Base-by-base conservation (phyloP, 1,139 yeast species). In the Chernovozyma sophiae-reginae region DNA sequence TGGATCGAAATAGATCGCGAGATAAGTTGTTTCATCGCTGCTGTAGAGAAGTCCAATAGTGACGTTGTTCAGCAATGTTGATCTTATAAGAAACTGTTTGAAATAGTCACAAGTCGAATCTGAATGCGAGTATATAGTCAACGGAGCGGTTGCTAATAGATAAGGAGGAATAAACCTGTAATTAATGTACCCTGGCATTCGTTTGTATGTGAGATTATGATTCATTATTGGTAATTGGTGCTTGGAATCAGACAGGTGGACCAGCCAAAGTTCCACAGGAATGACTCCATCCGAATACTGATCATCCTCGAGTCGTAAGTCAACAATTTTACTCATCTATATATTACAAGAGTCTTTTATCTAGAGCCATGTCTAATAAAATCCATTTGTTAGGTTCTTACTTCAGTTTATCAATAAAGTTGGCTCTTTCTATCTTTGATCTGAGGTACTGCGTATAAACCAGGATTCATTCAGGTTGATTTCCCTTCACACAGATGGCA, bases 1-100 rank as follows among this genome's bases (percentile, higher is more conserved):
- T 14, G 32, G 10, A 8, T 53, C 52, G 30, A 47, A 46, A 36
- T 51, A 56, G n/a, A 60, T 43, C 7, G 53, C 46, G 7, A 59
- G 31, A 37, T 53, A 58, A 4, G 43, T 33, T 29, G 46, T 43
- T 3, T 43, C 10, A 8, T 10, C 15, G 4, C 10, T 7, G 11
- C 24, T 17, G 5, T 16, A 8, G 20, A 27, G 14, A 4, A 27
- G 4, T 13, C 17, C 12, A 4, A 27, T 14, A 6, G 10, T 22
- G n/a, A n/a, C n/a, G n/a, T n/a, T n/a, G n/a, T n/a, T n/a, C n/a
- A n/a, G n/a, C n/a, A n/a, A 6, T 18, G 33, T n/a, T 6, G 18
- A 11, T 23, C 11, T 12, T 16, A 28, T 14, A 19, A 28, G 8
- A 5, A 5, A 12, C 11, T 19, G 13, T 6, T 14, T 12, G 27